Base-by-base conservation (phyloP, 176 grass and related monocot species). In the Triticum turgidum region DNA sequence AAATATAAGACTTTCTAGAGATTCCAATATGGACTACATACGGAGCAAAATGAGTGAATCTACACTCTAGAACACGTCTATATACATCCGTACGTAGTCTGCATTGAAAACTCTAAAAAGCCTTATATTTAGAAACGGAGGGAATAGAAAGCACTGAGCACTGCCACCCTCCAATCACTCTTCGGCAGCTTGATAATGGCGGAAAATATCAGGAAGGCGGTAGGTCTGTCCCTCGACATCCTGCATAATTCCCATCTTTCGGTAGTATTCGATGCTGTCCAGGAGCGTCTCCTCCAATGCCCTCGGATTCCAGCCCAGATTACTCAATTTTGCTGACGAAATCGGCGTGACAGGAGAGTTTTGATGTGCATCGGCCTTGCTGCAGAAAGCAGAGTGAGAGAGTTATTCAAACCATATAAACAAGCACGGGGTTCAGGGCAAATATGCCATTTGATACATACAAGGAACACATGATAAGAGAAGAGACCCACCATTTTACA, bases 251-350 rank as follows among this genome's bases (percentile, higher is more conserved):
- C 84, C 80, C 21, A 64, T 70, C 20, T 69, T 77, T 11, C 33
- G 30, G 13, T 76, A 87, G 45, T 12, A 76, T 27, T 87, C 47
- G 21, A 91, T n/a, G 76, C 66, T 76, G 15, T 91, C 80, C 1
- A 12, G 6, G 4, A 91, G 69, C 6, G 39, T 76, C 76, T 87
- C 85, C 76, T 80, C 59, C 12, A 76, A 35, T 7, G 81, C 39
- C 68, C 75, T 84, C 27, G 59, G 56, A 0, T 61, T 91, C 89
- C 89, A 91, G 4, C 85, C 85, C 68, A 87, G 62, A 37, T 76
- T 87, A 47, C 76, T 80, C 17, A 91, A 32, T 44, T 91, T 91
- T 10, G 67, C 89, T 0, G 80, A 93, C 1, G 45, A 39, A 39
- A 86, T 15, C 6, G 20, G 58, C 4, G 69, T 71, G 18, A 22